Conservation (phyloP, 1,284 basidiomycete species). For the Cronartium quercuum region DNA sequence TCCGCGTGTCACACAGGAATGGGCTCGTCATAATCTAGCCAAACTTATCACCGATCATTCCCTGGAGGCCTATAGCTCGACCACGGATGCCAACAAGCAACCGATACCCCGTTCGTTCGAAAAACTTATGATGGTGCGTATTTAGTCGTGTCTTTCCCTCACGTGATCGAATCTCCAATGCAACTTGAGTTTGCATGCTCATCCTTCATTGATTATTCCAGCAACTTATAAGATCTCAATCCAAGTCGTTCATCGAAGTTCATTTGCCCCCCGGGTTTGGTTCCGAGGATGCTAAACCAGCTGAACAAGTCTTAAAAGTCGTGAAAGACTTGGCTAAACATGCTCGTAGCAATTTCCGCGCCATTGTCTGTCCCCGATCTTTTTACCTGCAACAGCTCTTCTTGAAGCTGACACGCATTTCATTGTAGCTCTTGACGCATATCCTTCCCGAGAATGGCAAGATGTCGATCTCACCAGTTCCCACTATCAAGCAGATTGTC, state of each 20-base stretch:
- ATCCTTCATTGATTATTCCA: not conserved
- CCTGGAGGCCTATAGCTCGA: not conserved
- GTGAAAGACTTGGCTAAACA: not conserved
- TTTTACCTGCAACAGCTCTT: not conserved
- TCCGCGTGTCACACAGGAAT: not conserved
- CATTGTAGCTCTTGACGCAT: not conserved
- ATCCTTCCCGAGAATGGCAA: not conserved
- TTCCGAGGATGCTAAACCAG: not conserved
- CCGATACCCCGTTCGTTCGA: not conserved
- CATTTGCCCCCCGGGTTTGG: not conserved
- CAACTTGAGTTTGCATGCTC: not conserved
- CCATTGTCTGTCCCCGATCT: not conserved
- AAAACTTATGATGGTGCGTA: not conserved
- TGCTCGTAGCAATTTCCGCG: not conserved
- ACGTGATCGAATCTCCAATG: not conserved
- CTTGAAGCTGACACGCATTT: not conserved
- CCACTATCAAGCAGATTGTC: not conserved
- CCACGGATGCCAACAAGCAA: not conserved
- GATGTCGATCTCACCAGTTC: not conserved
- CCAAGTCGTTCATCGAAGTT: not conserved
- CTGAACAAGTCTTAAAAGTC: not conserved
- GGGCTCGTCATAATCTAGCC: constrained; percentile 2
- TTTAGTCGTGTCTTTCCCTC: not conserved
- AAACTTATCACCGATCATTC: constrained; percentile 1
- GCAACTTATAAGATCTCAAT: not conserved